phyloP scores from a whole-genome alignment of 1,284 basidiomycete species.

The Phylloboletellus chloephorus region DNA sequence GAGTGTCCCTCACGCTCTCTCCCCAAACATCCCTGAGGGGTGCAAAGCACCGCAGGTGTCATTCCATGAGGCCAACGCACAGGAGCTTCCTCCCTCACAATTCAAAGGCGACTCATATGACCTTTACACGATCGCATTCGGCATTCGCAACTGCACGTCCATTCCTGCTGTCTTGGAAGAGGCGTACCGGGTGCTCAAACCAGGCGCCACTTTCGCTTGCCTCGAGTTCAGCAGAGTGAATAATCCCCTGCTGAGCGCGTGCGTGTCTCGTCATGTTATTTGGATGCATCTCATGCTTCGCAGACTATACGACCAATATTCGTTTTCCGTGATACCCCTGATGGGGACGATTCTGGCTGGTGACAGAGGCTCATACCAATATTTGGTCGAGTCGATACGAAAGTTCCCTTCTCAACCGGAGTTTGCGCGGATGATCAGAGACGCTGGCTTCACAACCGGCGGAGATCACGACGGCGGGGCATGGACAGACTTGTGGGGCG shows the following conservation, averaged over 20 bases:
- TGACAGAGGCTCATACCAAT: constrained; percentile 94
- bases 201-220: constrained; percentile 93
- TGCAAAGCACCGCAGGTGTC: constrained; percentile 82
- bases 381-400: constrained; percentile 96
- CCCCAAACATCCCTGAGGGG: constrained; percentile 11
- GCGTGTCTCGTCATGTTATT: constrained; percentile 33
- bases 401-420: constrained; percentile 88
- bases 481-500: constrained; percentile 83
- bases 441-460: constrained; percentile 81
- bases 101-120: constrained; percentile 84
- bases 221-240: constrained; percentile 95
- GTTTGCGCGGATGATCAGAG: constrained; percentile 86
- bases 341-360: constrained; percentile 94
- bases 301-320: constrained; percentile 93
- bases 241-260: constrained; percentile 86
- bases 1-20: constrained; percentile 32
- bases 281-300: constrained; percentile 10
- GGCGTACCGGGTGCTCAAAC: constrained; percentile 93
- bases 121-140: constrained; percentile 98
- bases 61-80: constrained; percentile 93
- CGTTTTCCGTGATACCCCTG: constrained; percentile 93
- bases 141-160: constrained; percentile 96
- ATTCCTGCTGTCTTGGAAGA: constrained; percentile 85
- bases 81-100: constrained; percentile 62
- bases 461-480: constrained; percentile 80